Conservation (phyloP, 2,329 filamentous ascomycete species). For the Alternaria dauci region DNA sequence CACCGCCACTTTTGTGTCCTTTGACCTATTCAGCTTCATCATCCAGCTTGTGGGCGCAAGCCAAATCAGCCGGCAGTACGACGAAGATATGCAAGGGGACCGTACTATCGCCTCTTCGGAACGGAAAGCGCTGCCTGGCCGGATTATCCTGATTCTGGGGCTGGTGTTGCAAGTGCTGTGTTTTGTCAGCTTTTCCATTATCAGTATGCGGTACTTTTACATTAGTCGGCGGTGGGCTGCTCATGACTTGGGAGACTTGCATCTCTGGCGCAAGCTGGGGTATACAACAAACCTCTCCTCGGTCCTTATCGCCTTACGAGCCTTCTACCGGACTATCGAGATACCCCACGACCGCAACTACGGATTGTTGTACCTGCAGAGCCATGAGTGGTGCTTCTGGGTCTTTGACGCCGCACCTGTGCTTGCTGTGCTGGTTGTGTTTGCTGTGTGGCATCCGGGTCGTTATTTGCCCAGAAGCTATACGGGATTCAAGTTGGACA, state of each 20-base stretch:
- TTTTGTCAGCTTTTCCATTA: conserved; percentile 60
- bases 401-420: conserved; percentile 62
- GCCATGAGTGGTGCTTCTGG: conserved; percentile 64
- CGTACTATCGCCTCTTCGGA: conserved; percentile 52
- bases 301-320: conserved; percentile 55
- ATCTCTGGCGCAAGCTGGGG: conserved; percentile 45
- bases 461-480: conserved; percentile 44
- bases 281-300: conserved; percentile 48
- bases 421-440: conserved; percentile 57
- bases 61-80: conserved; percentile 51
- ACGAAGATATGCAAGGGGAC: conserved; percentile 46
- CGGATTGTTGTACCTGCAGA: conserved; percentile 60
- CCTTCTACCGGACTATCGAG: conserved; percentile 63
- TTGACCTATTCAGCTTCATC: conserved; percentile 59
- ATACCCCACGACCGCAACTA: conserved; percentile 57
- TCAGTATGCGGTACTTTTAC: conserved; percentile 47
- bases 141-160: conserved; percentile 55
- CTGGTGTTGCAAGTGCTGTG: conserved; percentile 61
- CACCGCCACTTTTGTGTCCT: conserved; percentile 59
- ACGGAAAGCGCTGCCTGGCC: conserved; percentile 38
- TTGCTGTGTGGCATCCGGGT: conserved; percentile 61
- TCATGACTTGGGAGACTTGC: conserved; percentile 47
- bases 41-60: conserved; percentile 57
- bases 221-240: conserved; percentile 42
- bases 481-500: conserved; percentile 41